Conservation (phyloP, 139 green algal genomes). For the Chlorella sp. region DNA sequence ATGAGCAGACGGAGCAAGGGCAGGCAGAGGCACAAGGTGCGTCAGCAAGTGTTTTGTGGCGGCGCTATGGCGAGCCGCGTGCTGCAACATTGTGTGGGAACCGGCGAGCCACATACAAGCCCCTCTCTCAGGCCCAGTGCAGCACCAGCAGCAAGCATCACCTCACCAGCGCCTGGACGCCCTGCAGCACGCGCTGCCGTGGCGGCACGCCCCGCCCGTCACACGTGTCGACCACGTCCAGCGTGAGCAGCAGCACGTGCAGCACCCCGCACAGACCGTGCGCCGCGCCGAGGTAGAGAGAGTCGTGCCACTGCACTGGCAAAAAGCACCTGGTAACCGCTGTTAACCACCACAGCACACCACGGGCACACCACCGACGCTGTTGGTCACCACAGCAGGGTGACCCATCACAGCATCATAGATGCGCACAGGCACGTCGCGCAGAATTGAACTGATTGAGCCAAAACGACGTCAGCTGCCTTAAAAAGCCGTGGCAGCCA, state of each 20-base stretch:
- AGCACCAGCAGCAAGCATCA: background rate
- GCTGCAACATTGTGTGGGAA: background rate
- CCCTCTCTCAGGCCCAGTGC: background rate
- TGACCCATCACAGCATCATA: too few species aligned
- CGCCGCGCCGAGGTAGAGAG: background rate
- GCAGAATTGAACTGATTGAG: too few species aligned
- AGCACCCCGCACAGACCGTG: background rate
- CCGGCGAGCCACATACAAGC: background rate
- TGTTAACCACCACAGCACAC: background rate
- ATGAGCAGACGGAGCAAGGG: too few species aligned
- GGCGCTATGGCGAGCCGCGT: too few species aligned
- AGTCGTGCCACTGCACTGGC: background rate
- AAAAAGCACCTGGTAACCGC: too few species aligned
- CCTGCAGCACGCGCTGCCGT: background rate
- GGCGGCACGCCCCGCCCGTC: background rate
- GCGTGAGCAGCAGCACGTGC: background rate
- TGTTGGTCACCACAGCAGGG: too few species aligned
- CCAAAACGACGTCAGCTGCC: too few species aligned
- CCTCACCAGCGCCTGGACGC: background rate
- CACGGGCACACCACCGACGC: too few species aligned
- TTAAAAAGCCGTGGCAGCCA: background rate
- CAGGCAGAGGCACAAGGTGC: too few species aligned
- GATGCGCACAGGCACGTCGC: too few species aligned
- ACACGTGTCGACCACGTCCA: background rate
- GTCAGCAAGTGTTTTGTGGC: too few species aligned